Evolutionary conservation across 192 early-diverging fungal species (phyloP), one percentile per base, ranked within the genome.

Genomic region (Coemansia sp.): DNA sequence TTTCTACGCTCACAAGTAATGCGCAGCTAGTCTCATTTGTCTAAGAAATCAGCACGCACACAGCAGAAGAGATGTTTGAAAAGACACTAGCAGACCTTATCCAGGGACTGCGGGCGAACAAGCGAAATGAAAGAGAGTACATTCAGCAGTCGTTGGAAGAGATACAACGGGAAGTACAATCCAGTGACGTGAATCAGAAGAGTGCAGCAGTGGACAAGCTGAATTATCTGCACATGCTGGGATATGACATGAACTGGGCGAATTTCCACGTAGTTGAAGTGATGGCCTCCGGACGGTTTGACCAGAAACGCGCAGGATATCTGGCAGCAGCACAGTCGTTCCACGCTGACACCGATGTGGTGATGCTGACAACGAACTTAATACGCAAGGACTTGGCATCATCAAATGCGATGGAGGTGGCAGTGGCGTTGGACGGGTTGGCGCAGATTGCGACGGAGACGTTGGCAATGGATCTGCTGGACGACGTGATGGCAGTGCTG

Each of bases 221-320:
- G 30, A 82, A 71, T 51, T 84, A 95, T 85, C 87, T 99, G 42
- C 93, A 96, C 85, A 97, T 95, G 93, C 85, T 95, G 22, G 97
- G 97, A 7, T 99, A 96, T 74, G 94, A 96, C 75, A 95, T 95
- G 92, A 88, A 88, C 21, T 99, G 95, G 95, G 95, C 95, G 1
- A 90, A 90, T 3, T 99, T 99, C 71, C 93, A 97, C 77, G 88
- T 97, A 0, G 89, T 99, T 29, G 94, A 99, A 66, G 94, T 97
- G 25, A 97, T 99, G 95, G 92, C 94, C 5, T 92, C 92, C 2
- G 83, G 89, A 61, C 91, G 92, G 52, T 89, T 94, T 46, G 72
- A 83, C 19, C 87, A 94, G 74, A 99, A 99, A 73, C 84, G 93
- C 24, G 83, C 92, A 33, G 97, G 95, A 32, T 99, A 99, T 68